phyloP scores from a whole-genome alignment of 495 filamentous ascomycete species.

The Rhypophila decipiens region DNA sequence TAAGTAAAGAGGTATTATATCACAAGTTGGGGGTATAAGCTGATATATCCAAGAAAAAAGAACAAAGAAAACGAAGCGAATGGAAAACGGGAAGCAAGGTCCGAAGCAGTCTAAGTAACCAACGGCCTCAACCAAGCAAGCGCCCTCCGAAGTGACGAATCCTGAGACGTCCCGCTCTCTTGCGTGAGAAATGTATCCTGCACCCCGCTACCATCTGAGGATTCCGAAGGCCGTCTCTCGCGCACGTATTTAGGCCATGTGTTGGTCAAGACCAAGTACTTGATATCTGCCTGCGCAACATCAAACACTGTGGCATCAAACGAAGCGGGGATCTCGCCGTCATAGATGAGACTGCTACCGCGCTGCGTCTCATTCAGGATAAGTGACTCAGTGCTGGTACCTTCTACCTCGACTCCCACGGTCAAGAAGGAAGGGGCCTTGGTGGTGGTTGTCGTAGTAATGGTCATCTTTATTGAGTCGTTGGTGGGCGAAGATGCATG shows the following conservation, averaged over 20 bases:
- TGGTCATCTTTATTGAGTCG: too few species aligned
- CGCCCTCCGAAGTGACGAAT: conserved; percentile 5
- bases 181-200: background rate
- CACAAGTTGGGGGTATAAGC: too few species aligned
- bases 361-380: background rate
- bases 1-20: too few species aligned
- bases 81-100: background rate
- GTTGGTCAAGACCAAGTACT: conserved; percentile 63
- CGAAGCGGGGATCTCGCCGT: conserved; percentile 36
- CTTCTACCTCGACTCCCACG: background rate
- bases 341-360: conserved; percentile 9
- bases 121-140: conserved; percentile 12
- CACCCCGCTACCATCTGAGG: background rate
- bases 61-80: background rate
- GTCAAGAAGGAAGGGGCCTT: background rate
- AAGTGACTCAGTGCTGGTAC: conserved; percentile 7
- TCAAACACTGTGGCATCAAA: conserved; percentile 54
- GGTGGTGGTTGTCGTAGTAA: conserved; percentile 2
- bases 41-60: too few species aligned
- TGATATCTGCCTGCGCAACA: conserved; percentile 53
- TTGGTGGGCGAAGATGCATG: too few species aligned
- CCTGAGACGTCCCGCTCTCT: conserved; percentile 1
- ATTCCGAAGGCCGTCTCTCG: conserved; percentile 21
- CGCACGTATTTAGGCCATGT: conserved; percentile 63
- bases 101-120: background rate